Evolutionary conservation across 257 asterid species (phyloP), one percentile per base, ranked within the genome.

Genomic region (Jacaranda mimosifolia): DNA sequence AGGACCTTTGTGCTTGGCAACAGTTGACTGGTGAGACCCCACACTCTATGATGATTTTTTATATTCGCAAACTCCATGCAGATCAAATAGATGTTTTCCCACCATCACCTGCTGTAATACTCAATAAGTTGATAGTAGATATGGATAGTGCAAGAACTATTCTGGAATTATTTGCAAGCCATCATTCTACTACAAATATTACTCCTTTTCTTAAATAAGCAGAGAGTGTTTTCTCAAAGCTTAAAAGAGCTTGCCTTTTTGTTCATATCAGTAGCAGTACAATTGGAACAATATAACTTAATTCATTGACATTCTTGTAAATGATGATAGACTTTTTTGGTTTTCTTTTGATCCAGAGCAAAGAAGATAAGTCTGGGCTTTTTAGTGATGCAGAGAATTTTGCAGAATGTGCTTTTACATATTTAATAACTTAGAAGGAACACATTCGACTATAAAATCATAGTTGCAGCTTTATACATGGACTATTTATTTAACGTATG

Each of bases 1-100:
- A 0, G 99, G 99, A 70, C 99, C 99, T 49, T 53, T 82, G 80
- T 89, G 91, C 80, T 87, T 94, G 69, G 87, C 93, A 51, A 49
- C 79, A 73, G 75, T 88, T 71, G 96, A 94, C 86, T 94, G 99
- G 99, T 94, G 82, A 81, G 87, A 17, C 14, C 60, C 57, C 36
- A 6, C 53, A 17, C 43, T 55, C 4, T 4, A 18, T 65, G 67
- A 45, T 52, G 70, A 43, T 51, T 26, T 51, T 21, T 13, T 46
- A 35, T 75, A 70, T 15, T 56, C 52, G 18, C 55, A 39, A 36
- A 77, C 63, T 58, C 46, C 36, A 67, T 9, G 14, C 49, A 55
- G 51, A 57, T 63, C 52, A 4, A 56, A 45, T 21, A 18, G 62
- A 48, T 63, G 63, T 43, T 42, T 32, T 63, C 72, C 59, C 63